A percentile compares a stretch with the other conserved stretches of the same genome.
Conservation (phyloP, 495 filamentous ascomycete genomes). For the Xanthoparmelia taractica region DNA sequence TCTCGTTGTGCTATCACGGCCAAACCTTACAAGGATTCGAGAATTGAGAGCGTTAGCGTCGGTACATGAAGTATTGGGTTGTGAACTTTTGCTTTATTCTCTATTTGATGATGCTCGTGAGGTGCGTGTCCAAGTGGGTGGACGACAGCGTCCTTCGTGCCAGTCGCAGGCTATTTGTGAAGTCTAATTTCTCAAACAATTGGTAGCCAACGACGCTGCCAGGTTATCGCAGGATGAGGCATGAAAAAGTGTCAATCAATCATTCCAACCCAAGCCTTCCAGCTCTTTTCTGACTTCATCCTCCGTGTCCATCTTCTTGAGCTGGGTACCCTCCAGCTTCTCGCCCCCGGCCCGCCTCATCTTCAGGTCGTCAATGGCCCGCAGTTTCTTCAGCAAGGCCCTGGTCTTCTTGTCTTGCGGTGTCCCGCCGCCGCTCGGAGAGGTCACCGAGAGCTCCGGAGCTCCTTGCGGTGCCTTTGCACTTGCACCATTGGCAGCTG, state of each 20-base stretch:
- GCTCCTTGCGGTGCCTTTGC: conserved; percentile 27
- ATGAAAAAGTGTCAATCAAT: too few relatives aligned
- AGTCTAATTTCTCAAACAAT: background rate
- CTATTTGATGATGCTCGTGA: background rate
- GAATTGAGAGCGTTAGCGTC: background rate
- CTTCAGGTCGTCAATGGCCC: conserved; percentile 95
- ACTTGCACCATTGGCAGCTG: conserved; percentile 21
- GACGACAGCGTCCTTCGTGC: background rate
- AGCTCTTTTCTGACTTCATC: conserved; percentile 73
- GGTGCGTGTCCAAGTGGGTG: background rate
- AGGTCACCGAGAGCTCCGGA: conserved; percentile 43
- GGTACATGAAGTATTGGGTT: background rate
- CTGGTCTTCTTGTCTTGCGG: conserved; percentile 81
- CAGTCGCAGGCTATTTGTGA: background rate
- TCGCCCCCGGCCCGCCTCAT: conserved; percentile 89
- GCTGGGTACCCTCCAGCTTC: conserved; percentile 94
- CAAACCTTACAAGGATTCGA: background rate
- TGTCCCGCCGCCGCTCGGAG: conserved; percentile 37
- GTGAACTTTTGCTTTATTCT: background rate
- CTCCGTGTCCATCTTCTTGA: conserved; percentile 96
- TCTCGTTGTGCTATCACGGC: background rate
- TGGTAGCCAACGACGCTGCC: background rate
- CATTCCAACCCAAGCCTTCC: conserved; percentile 48
- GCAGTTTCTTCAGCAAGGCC: conserved; percentile 88
- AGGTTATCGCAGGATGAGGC: background rate